Evolutionary conservation across 2,329 filamentous ascomycete species (phyloP), one percentile per base, ranked within the genome.

Genomic region (Cercospora sp.): DNA sequence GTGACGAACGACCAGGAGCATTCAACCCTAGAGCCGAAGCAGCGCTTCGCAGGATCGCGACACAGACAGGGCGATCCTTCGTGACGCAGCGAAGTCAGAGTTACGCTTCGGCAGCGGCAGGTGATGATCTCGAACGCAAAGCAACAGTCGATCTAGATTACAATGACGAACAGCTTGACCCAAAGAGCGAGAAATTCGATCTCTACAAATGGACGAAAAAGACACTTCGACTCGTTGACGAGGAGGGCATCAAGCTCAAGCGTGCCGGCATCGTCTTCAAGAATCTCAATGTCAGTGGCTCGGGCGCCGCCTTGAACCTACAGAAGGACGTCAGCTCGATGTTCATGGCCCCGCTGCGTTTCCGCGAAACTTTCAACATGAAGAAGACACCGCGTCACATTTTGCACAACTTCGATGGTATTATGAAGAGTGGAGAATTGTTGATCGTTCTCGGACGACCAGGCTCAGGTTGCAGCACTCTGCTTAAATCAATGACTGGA

Each of bases 281-380:
- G 68, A 83, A 90, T 62, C 83, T 92, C 37, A 86, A 86, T 66
- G 88, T 93, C 0, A 89, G 84, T 5, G 90, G 90, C 0, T 88
- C 88, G 0, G 90, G 89, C 0, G 84, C 86, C 2, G 88, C 89
- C 0, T 76, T 93, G 26, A 89, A 91, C 70, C 81, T 92, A 1
- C 91, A 93, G 75, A 82, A 88, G 65, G 92, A 87, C 2, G 88
- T 93, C 3, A 84, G 82, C 2, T 88, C 88, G 1, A 79, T 87
- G 7, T 76, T 91, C 24, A 77, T 85, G 68, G 82, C 85, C 0
- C 90, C 88, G 0, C 79, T 91, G 24, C 83, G 87, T 1, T 75
- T 87, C 0, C 82, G 85, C 0, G 86, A 91, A 66, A 79, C 85
- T 51, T 81, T 91, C 61, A 84, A 82, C 65, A 76, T 80, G 24